Conservation (phyloP, 345 rosid genomes). For the Pistacia vera region DNA sequence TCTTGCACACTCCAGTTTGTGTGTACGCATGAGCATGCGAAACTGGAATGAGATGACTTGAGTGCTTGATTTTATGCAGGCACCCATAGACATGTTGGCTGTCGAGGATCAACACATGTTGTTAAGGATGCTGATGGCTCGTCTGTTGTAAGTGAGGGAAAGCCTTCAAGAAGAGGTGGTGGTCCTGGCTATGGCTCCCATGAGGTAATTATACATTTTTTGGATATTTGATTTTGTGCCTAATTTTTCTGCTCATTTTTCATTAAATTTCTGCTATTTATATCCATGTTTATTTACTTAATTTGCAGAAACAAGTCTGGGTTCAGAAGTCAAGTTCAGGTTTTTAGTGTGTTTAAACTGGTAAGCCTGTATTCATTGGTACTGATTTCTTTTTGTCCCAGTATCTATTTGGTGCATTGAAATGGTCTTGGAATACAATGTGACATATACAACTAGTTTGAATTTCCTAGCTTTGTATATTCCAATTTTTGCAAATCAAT, state of each 20-base stretch:
- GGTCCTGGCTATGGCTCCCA: slow-evolving; percentile 41
- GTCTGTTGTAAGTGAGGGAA: slow-evolving; percentile 32
- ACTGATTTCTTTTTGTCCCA: neutral
- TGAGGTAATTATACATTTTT: slow-evolving; percentile 28
- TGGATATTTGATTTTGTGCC: neutral
- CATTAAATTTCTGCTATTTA: neutral
- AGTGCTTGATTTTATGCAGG: slow-evolving; percentile 36
- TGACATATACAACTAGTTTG: neutral
- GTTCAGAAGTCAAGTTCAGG: slow-evolving; percentile 64
- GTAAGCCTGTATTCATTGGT: slow-evolving; percentile 25
- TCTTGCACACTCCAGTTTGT: neutral
- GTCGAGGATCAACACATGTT: slow-evolving; percentile 37
- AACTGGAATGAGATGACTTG: slow-evolving; percentile 5
- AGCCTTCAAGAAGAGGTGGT: slow-evolving; percentile 42
- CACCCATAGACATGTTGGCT: slow-evolving; percentile 42
- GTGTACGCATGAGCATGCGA: neutral
- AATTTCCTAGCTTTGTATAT: neutral
- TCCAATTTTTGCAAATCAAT: neutral
- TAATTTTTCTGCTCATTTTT: neutral
- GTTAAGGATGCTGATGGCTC: slow-evolving; percentile 46
- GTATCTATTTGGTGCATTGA: neutral
- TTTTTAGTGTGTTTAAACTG: slow-evolving; percentile 33
- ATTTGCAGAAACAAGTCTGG: slow-evolving; percentile 66
- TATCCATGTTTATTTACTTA: slow-evolving; percentile 2
- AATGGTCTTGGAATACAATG: neutral